These are phyloP conservation scores for Ceratobasidium papillatum DNA, from an alignment of 1,284 basidiomycete species.

Conservation along the genomic window DNA sequence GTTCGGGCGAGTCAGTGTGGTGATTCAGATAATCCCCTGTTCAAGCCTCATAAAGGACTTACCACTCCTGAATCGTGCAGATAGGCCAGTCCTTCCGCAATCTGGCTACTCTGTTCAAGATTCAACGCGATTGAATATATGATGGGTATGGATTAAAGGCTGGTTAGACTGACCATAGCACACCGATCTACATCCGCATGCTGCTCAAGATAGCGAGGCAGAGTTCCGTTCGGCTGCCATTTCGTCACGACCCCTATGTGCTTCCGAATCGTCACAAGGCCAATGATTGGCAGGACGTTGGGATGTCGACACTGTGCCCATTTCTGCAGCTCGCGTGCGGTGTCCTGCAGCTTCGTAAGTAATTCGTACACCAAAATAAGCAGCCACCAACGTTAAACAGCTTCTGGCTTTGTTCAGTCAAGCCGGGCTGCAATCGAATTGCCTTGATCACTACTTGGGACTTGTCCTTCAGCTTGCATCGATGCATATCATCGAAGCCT, in stretches of 20 bases:
- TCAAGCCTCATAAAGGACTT: too few relatives aligned
- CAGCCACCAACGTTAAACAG: background rate
- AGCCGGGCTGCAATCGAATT: background rate
- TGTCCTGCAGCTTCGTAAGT: background rate
- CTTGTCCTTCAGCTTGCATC: background rate
- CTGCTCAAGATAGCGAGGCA: constrained; percentile 3
- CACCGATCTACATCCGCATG: background rate
- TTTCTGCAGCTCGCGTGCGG: background rate
- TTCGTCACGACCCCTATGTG: background rate
- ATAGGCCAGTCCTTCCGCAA: too few relatives aligned
- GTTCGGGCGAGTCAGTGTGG: too few relatives aligned
- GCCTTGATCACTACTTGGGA: constrained; percentile 1
- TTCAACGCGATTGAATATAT: too few relatives aligned
- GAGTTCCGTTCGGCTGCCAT: background rate
- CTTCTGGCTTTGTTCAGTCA: background rate
- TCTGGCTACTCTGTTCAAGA: too few relatives aligned
- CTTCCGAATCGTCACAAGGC: background rate
- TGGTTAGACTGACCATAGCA: background rate
- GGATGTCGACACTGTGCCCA: constrained; percentile 16
- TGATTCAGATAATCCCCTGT: too few relatives aligned
- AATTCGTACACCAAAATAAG: background rate
- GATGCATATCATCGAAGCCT: background rate
- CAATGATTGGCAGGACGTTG: background rate
- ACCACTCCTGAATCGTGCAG: too few relatives aligned
- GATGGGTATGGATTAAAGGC: too few relatives aligned